phyloP scores from a whole-genome alignment of 495 filamentous ascomycete species.

The Collariella sp. region DNA sequence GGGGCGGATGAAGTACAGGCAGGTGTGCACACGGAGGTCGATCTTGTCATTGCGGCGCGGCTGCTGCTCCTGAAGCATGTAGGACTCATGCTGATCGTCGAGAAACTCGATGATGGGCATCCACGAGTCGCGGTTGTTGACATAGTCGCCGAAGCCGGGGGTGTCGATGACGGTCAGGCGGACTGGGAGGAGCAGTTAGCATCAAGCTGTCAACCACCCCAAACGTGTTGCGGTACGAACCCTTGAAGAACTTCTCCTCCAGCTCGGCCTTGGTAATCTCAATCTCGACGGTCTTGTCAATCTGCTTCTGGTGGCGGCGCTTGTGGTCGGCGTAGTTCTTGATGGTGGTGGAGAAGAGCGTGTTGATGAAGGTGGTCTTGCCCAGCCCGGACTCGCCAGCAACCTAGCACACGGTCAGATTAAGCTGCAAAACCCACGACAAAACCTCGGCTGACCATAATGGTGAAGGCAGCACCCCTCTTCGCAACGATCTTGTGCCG shows the following conservation, averaged over 20 bases:
- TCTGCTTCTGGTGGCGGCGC: constrained; percentile 94
- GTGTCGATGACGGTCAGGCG: constrained; percentile 98
- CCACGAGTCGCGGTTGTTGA: constrained; percentile 99
- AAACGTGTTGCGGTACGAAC: constrained; percentile 39
- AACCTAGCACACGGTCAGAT: constrained; percentile 47
- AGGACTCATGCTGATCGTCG: constrained; percentile 99
- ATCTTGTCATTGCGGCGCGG: constrained; percentile 96
- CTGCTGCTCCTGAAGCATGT: constrained; percentile 99
- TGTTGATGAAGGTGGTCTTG: constrained; percentile 99
- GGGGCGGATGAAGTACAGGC: constrained; percentile 96
- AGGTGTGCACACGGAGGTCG: constrained; percentile 96
- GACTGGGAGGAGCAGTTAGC: constrained; percentile 51
- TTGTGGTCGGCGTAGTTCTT: constrained; percentile 99
- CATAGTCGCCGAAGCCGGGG: constrained; percentile 97
- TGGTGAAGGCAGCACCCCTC: constrained; percentile 96
- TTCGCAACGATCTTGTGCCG: constrained; percentile 99
- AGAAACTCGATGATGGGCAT: constrained; percentile 99
- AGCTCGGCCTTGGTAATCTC: constrained; percentile 99
- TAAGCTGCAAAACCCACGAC: background rate
- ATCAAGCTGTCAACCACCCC: background rate
- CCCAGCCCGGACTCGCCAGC: constrained; percentile 97
- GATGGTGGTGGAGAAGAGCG: constrained; percentile 98
- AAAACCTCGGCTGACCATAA: constrained; percentile 64
- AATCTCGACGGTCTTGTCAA: constrained; percentile 99
- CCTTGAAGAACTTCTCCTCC: constrained; percentile 99